These are phyloP conservation scores for Thraustochytrium striatum DNA, from an alignment of 352 stramenopile species.

Conservation along the genomic window DNA sequence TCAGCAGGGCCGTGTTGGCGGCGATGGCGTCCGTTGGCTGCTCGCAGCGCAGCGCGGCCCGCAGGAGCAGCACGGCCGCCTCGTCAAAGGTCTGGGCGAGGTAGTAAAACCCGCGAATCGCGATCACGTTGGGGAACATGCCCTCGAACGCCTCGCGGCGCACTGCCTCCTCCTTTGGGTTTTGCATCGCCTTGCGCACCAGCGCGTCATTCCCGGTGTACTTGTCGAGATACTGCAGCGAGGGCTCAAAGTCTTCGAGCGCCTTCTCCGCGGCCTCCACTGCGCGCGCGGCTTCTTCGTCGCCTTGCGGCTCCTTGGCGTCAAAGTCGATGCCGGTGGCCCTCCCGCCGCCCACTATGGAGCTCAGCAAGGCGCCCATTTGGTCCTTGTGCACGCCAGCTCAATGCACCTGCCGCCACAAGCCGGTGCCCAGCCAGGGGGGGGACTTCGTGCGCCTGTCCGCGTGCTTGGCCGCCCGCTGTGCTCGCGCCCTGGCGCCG, in stretches of 20 bases:
- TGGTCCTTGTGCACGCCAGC: no score
- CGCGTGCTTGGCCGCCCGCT: no score
- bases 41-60: background rate
- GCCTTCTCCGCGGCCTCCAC: background rate
- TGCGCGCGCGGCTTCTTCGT: no score
- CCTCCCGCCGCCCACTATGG: no score
- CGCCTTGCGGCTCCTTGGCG: no score
- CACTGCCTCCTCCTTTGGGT: constrained; percentile 1
- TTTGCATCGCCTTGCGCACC: constrained; percentile 2
- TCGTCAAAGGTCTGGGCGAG: constrained; percentile 1
- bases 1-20: background rate
- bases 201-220: constrained; percentile 17
- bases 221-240: background rate
- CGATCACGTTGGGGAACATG: constrained; percentile 38
- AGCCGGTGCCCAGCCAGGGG: no score
- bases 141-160: constrained; percentile 34
- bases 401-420: no score
- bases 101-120: constrained; percentile 12
- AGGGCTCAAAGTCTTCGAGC: background rate
- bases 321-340: no score
- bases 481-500: no score
- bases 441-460: no score
- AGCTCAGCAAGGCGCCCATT: no score
- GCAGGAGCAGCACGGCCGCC: background rate
- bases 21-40: background rate